Base-by-base conservation (phyloP, 345 rosid genomes). In the Arabidopsis thaliana region DNA sequence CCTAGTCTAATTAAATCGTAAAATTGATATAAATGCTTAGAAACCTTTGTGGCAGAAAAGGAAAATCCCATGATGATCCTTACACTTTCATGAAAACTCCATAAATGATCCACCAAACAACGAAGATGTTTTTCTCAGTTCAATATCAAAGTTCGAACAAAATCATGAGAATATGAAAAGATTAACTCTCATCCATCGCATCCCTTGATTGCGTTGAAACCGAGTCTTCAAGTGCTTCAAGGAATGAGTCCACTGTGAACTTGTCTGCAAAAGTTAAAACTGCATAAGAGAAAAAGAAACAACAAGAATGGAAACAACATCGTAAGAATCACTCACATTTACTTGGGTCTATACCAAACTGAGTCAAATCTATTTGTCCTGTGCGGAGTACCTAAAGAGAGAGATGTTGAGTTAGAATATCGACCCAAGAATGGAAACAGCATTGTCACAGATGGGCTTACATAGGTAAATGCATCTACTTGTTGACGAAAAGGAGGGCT, bases 401-500 rank as follows among this genome's bases (percentile, higher is more conserved):
- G 38, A 74, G 57, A 70, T 75, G 41, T 22, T 11, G 67, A 40
- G 62, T 65, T 24, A 57, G 57, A 59, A 24, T 41, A 23, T 58
- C 5, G 49, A 69, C 33, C 67, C 44, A 59, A 64, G 37, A 40
- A 72, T 13, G 49, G 6, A 20, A 74, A 67, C 32, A 36, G 37
- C 44, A 63, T 40, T 70, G 64, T 11, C 12, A 74, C 63, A 12
- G 52, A 71, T 67, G 70, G 77, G 69, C 92, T 86, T 76, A 95
- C 99, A 65, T 89, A 84, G 62, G 97, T 90, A 78, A 95, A 95
- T 36, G 97, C 91, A 87, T 92, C 99, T 52, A 95, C 89, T 92
- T 95, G 99, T 71, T 92, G 96, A 73, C 97, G 97, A 53, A 92
- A 92, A 67, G 99, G 97, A 7, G 97, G 87, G 76, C 97, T 87